A percentile compares a stretch with the other conserved stretches of the same genome.
These are phyloP conservation scores for Oryza meyeriana DNA, from an alignment of 176 grass and related monocot genomes.

Conservation along the genomic window DNA sequence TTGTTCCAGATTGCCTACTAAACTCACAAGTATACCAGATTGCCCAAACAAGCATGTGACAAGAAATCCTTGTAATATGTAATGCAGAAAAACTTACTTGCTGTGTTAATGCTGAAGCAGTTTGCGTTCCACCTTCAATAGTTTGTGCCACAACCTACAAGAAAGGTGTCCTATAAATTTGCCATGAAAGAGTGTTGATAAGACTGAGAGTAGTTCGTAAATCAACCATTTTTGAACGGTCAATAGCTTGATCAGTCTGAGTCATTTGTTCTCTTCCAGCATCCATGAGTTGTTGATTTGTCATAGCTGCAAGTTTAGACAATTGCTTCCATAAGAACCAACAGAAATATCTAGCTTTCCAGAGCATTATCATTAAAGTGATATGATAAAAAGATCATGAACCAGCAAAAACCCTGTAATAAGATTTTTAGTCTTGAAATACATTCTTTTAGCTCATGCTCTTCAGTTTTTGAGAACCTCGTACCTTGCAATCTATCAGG, in stretches of 20 bases:
- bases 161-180: constrained; percentile 13
- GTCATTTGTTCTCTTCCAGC: constrained; percentile 90
- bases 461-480: neutral
- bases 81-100: constrained; percentile 60
- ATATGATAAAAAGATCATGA: constrained; percentile 16
- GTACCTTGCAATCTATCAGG: neutral
- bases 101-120: constrained; percentile 69
- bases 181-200: neutral
- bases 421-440: neutral
- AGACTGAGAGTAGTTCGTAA: neutral
- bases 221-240: constrained; percentile 83
- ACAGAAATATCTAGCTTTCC: constrained; percentile 22
- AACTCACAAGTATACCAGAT: neutral
- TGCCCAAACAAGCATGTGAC: neutral
- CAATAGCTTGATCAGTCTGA: constrained; percentile 88
- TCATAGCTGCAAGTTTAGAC: constrained; percentile 57
- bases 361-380: neutral
- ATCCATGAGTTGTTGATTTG: constrained; percentile 88
- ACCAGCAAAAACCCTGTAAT: neutral
- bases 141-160: constrained; percentile 93
- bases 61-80: constrained; percentile 16
- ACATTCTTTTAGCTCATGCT: neutral
- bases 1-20: neutral
- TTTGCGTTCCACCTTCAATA: constrained; percentile 81
- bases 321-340: constrained; percentile 27